These are phyloP conservation scores for Ascochyta fabae DNA, from an alignment of 2,329 filamentous ascomycete genomes.

Conservation along the genomic window DNA sequence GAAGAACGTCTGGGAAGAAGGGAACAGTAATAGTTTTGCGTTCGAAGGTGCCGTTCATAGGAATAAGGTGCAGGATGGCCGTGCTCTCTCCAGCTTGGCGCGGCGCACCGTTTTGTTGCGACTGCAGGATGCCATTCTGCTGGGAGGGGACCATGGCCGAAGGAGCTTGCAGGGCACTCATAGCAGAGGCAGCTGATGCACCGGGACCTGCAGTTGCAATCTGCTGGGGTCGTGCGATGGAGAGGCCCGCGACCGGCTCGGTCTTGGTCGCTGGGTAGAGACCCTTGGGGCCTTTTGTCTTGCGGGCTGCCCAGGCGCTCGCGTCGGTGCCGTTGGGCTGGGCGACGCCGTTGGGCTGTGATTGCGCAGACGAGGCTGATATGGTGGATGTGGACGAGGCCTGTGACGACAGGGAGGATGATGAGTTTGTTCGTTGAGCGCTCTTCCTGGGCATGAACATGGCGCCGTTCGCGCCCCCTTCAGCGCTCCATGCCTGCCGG, in stretches of 20 bases:
- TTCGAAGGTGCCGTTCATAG: constrained; percentile 95
- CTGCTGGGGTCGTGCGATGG: constrained; percentile 66
- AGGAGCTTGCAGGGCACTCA: constrained; percentile 68
- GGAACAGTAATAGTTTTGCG: constrained; percentile 95
- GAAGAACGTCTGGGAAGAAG: constrained; percentile 89
- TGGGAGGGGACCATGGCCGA: constrained; percentile 71
- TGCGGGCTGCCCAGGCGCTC: constrained; percentile 52
- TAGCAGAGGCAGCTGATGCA: constrained; percentile 65
- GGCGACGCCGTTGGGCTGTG: constrained; percentile 67
- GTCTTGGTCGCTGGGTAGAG: constrained; percentile 71
- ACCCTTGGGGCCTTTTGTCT: constrained; percentile 59
- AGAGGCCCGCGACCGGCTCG: constrained; percentile 68
- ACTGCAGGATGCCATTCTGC: constrained; percentile 67
- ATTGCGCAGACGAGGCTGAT: constrained; percentile 65
- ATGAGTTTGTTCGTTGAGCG: constrained; percentile 86
- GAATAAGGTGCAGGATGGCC: constrained; percentile 83
- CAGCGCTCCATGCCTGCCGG: constrained; percentile 67
- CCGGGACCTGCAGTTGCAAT: constrained; percentile 65
- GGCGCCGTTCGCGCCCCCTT: constrained; percentile 66
- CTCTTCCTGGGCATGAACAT: constrained; percentile 90
- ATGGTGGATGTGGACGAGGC: constrained; percentile 71
- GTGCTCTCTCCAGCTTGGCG: constrained; percentile 64
- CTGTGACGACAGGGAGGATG: constrained; percentile 75
- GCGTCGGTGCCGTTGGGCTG: constrained; percentile 38
- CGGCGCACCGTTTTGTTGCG: constrained; percentile 64